phyloP scores from a whole-genome alignment of 345 rosid species.

The Aquilaria sinensis region DNA sequence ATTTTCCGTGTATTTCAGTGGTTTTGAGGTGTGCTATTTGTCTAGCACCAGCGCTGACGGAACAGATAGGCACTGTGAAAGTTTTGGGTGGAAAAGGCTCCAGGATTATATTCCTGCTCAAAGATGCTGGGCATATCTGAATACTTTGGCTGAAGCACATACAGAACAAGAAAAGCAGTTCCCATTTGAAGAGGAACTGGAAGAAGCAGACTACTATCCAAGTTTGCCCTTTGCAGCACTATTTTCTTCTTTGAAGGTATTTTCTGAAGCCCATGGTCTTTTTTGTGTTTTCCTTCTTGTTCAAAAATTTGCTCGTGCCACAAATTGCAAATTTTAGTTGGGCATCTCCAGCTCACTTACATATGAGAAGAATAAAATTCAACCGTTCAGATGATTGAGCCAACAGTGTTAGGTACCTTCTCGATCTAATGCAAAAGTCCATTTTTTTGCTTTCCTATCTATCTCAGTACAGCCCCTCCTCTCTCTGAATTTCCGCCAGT shows the following conservation, averaged over 20 bases:
- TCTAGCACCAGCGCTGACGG: slow-evolving; percentile 57
- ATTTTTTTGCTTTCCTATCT: no score
- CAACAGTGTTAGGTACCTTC: no score
- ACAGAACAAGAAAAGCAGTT: slow-evolving; percentile 23
- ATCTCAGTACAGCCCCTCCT: no score
- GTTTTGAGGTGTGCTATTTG: slow-evolving; percentile 62
- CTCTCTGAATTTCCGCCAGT: no score
- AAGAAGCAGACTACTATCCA: slow-evolving; percentile 82
- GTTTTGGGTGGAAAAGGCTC: slow-evolving; percentile 71
- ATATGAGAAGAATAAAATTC: no score
- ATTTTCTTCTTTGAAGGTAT: slow-evolving; percentile 83
- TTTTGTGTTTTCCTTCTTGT: no score
- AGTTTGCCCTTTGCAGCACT: slow-evolving; percentile 96
- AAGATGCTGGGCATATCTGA: slow-evolving; percentile 80
- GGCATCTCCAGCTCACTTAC: no score
- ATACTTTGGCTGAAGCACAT: slow-evolving; percentile 50
- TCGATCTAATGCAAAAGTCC: no score
- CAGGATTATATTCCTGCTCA: slow-evolving; percentile 64
- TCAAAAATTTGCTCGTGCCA: no score
- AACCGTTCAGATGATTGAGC: no score
- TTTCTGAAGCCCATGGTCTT: background rate
- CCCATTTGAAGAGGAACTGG: slow-evolving; percentile 74
- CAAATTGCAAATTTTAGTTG: no score
- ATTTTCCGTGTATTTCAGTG: slow-evolving; percentile 38
- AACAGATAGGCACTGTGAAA: slow-evolving; percentile 65